A percentile compares a stretch with the other conserved stretches of the same genome.
Conservation (phyloP, 2,329 filamentous ascomycete species). For the Fusarium tjaetaba region DNA sequence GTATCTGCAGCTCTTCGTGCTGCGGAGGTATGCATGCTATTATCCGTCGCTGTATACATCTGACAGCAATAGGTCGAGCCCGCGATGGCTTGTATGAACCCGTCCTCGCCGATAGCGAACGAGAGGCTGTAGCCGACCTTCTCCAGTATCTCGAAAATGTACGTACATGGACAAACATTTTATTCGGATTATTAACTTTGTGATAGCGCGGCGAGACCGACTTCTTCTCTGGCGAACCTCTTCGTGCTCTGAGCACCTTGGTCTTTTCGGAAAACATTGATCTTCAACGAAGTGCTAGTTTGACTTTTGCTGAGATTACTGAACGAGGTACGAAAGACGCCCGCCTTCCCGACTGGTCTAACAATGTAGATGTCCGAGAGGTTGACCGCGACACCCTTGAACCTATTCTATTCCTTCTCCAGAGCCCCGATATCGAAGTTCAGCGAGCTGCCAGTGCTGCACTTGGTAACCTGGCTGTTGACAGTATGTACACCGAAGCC, state of each 20-base stretch:
- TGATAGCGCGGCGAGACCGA: conserved; percentile 91
- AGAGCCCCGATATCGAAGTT: conserved; percentile 96
- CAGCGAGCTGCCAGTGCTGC: conserved; percentile 96
- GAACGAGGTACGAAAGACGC: conserved; percentile 78
- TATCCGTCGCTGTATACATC: conserved; percentile 17
- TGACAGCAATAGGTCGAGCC: conserved; percentile 68
- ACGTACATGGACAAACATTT: conserved; percentile 71
- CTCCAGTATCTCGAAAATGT: conserved; percentile 97
- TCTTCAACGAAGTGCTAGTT: conserved; percentile 93
- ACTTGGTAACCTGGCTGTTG: conserved; percentile 94
- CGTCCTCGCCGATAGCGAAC: conserved; percentile 92
- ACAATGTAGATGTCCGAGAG: conserved; percentile 84
- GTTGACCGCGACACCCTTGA: conserved; percentile 95
- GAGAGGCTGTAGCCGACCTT: conserved; percentile 95
- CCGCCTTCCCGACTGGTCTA: not conserved
- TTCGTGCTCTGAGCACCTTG: conserved; percentile 91
- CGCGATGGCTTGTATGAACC: conserved; percentile 86
- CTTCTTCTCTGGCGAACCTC: conserved; percentile 96
- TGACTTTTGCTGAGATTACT: conserved; percentile 99
- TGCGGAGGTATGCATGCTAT: conserved; percentile 57
- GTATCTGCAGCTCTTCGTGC: conserved; percentile 68
- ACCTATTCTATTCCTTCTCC: conserved; percentile 92
- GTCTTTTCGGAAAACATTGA: conserved; percentile 99
- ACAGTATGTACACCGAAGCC: conserved; percentile 71
- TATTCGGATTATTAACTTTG: conserved; percentile 35